Percentiles rank a stretch among this genome's conserved stretches.
These are phyloP conservation scores for Suillus decipiens DNA, from an alignment of 768 basidiomycete genomes.

Conservation along the genomic window DNA sequence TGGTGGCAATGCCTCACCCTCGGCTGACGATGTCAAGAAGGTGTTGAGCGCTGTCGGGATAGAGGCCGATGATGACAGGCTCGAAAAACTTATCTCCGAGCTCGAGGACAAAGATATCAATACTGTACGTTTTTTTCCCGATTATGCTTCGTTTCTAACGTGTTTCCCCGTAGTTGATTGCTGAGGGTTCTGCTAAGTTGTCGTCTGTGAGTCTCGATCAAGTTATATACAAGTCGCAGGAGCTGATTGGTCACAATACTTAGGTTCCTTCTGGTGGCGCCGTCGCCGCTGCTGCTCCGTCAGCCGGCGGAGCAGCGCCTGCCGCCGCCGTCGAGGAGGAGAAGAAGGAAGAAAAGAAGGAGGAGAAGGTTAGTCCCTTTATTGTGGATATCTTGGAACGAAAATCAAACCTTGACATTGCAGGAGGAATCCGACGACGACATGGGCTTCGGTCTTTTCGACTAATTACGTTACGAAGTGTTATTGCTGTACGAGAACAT, in stretches of 20 bases:
- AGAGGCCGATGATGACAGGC: constrained; percentile 80
- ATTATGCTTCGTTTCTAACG: neutral
- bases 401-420: constrained; percentile 11
- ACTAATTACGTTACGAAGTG: constrained; percentile 50
- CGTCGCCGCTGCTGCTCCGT: constrained; percentile 50
- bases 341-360: constrained; percentile 88
- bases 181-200: constrained; percentile 90
- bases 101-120: constrained; percentile 89
- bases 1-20: constrained; percentile 89
- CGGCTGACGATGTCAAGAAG: constrained; percentile 84
- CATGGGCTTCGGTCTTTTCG: constrained; percentile 99
- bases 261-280: constrained; percentile 93
- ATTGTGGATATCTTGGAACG: neutral
- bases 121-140: constrained; percentile 47
- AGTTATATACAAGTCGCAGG: neutral
- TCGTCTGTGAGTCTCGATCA: constrained; percentile 68
- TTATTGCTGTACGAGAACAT: constrained; percentile 12
- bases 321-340: constrained; percentile 63
- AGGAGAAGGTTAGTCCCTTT: constrained; percentile 67
- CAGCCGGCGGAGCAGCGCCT: constrained; percentile 50
- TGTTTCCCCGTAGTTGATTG: constrained; percentile 65
- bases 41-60: constrained; percentile 86
- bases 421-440: constrained; percentile 97
- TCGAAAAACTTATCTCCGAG: constrained; percentile 84
- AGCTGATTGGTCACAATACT: constrained; percentile 2